A percentile compares a stretch with the other conserved stretches of the same genome.
Conservation (phyloP, 2,329 filamentous ascomycete species). For the Dothidotthia symphoricarpi region DNA sequence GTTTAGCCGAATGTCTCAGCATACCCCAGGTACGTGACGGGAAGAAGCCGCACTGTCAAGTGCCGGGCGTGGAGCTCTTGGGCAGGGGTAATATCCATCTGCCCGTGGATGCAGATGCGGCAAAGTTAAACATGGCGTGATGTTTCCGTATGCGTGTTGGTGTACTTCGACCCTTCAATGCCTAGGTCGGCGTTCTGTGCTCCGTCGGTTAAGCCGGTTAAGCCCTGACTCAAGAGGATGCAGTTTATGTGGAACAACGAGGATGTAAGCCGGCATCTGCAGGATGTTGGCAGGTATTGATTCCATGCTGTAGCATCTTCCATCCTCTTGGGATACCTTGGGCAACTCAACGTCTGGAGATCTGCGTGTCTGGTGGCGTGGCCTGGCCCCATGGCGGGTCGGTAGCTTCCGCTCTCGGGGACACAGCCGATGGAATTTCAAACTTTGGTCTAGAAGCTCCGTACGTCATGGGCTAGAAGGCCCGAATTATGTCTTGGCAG, state of each 20-base stretch:
- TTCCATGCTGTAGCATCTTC: conserved; percentile 15
- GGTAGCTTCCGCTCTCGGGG: conserved; percentile 24
- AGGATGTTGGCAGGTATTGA: conserved; percentile 19
- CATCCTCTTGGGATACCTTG: neutral
- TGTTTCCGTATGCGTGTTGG: conserved; percentile 3
- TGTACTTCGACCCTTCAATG: conserved; percentile 1
- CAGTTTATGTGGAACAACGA: conserved; percentile 5
- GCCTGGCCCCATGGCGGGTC: conserved; percentile 25
- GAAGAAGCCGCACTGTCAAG: conserved; percentile 14
- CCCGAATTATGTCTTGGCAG: conserved; percentile 7
- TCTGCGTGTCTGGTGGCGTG: conserved; percentile 20
- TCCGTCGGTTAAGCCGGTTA: conserved; percentile 14
- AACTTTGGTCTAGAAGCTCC: neutral
- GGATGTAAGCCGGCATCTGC: conserved; percentile 6
- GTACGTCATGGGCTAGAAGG: neutral
- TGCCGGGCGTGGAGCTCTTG: conserved; percentile 5
- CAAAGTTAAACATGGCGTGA: conserved; percentile 10
- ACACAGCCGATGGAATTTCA: conserved; percentile 20
- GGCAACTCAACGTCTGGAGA: conserved; percentile 9
- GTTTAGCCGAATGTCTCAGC: conserved; percentile 16
- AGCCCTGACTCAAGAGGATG: too few relatives aligned
- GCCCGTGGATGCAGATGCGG: conserved; percentile 17
- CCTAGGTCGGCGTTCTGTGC: conserved; percentile 8
- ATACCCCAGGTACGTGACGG: conserved; percentile 13
- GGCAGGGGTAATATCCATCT: conserved; percentile 19